Evolutionary conservation across 129 eudicot species (phyloP).

Genomic region (Artemisia annua): DNA sequence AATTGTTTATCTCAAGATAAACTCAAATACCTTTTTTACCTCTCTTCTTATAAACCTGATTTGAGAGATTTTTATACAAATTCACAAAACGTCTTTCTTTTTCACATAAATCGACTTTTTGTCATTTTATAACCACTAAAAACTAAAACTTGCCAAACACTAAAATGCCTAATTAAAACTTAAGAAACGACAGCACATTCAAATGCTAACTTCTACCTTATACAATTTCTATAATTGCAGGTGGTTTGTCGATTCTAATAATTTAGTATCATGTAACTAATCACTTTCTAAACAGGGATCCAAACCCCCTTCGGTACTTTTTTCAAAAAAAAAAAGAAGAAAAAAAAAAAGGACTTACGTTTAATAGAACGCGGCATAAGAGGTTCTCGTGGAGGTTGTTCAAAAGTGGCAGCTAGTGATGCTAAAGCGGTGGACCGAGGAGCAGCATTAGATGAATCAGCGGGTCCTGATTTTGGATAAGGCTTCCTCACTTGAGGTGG

Average conservation of each 20-base stretch:
- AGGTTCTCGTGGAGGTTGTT: constrained; percentile 54
- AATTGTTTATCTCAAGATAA: background rate
- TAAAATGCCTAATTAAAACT: background rate
- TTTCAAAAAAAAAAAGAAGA: background rate
- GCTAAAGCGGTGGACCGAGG: constrained; percentile 66
- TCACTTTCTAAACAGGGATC: background rate
- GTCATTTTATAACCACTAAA: background rate
- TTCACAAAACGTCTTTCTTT: background rate
- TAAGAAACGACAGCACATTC: background rate
- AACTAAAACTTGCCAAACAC: background rate
- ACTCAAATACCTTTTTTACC: background rate
- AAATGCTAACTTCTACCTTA: background rate
- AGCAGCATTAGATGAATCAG: constrained; percentile 49
- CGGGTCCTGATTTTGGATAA: constrained; percentile 59
- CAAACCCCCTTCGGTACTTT: background rate
- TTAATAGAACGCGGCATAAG: constrained; percentile 69
- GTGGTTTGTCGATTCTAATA: background rate
- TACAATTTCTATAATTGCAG: background rate
- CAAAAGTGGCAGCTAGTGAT: constrained; percentile 61
- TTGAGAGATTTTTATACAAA: background rate
- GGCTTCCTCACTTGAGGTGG: constrained; percentile 81
- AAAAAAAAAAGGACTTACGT: constrained; percentile 42
- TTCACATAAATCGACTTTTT: background rate
- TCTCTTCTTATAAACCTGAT: background rate
- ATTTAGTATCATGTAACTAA: background rate